Percentiles rank a stretch among this genome's conserved stretches.
phyloP scores from a whole-genome alignment of 441 rosid species.

The Adansonia madagascariensis region DNA sequence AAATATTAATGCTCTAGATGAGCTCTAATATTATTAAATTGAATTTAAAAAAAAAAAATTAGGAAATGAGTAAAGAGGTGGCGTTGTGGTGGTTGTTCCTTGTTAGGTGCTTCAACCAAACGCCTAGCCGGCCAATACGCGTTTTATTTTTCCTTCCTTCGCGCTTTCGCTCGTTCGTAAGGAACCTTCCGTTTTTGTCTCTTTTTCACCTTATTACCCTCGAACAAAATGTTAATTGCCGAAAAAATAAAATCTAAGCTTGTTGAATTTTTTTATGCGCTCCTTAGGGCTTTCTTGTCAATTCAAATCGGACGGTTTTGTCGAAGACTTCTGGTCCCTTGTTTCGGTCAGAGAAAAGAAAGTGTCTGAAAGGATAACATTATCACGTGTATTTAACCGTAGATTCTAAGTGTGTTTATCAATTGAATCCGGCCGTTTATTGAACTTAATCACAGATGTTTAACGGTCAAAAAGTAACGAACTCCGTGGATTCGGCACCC shows the following conservation, averaged over 20 bases:
- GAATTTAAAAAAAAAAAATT: neutral
- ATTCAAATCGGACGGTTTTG: conserved; percentile 31
- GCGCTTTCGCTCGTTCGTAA: conserved; percentile 42
- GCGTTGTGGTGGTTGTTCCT: conserved; percentile 61
- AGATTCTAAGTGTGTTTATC: neutral
- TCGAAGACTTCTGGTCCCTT: conserved; percentile 27
- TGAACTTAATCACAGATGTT: neutral
- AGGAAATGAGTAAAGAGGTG: conserved; percentile 33
- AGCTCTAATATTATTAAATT: conserved; percentile 32
- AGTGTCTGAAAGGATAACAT: conserved; percentile 31
- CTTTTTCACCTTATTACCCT: conserved; percentile 31
- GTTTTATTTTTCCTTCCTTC: conserved; percentile 38
- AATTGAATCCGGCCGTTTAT: conserved; percentile 35
- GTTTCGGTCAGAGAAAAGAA: conserved; percentile 40
- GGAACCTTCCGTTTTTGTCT: conserved; percentile 24
- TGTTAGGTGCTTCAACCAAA: conserved; percentile 98
- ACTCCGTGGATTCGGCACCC: conserved; percentile 19
- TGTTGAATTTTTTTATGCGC: neutral
- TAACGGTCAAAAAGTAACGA: conserved; percentile 20
- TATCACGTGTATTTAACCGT: conserved; percentile 37
- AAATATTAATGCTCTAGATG: conserved; percentile 40
- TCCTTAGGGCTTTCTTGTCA: conserved; percentile 40
- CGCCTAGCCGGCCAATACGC: conserved; percentile 83
- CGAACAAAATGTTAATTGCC: neutral
- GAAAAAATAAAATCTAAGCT: neutral